Conservation (phyloP, 352 stramenopile species). For the Phytophthora uliginosa region DNA sequence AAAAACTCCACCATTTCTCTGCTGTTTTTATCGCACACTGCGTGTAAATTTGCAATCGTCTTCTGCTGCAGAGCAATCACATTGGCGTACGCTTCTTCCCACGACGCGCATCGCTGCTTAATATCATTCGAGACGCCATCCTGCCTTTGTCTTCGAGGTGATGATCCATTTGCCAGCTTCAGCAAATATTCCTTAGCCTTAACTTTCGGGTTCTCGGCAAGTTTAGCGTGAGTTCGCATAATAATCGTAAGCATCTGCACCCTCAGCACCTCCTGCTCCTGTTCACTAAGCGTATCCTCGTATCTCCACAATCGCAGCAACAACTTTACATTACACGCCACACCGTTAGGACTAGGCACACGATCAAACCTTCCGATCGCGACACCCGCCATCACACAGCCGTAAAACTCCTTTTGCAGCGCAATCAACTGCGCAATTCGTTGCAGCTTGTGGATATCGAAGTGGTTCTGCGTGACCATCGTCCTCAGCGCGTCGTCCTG, state of each 20-base stretch:
- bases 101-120: constrained; percentile 46
- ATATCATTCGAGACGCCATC: constrained; percentile 38
- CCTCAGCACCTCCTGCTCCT: constrained; percentile 52
- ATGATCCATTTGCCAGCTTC: constrained; percentile 53
- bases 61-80: constrained; percentile 84
- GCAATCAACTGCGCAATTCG: constrained; percentile 54
- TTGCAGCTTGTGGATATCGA: constrained; percentile 79
- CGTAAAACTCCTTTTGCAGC: constrained; percentile 73
- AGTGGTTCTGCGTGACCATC: constrained; percentile 74
- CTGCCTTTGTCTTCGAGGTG: constrained; percentile 10
- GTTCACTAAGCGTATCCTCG: constrained; percentile 43
- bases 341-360: constrained; percentile 57
- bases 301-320: constrained; percentile 63
- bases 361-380: constrained; percentile 58
- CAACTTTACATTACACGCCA: constrained; percentile 46
- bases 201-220: constrained; percentile 65
- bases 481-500: constrained; percentile 62
- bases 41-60: constrained; percentile 66
- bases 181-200: constrained; percentile 80
- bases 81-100: constrained; percentile 83
- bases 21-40: constrained; percentile 61
- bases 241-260: constrained; percentile 78
- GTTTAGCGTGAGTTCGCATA: constrained; percentile 58
- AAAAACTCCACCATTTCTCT: constrained; percentile 57
- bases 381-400: constrained; percentile 49